Conservation (phyloP, 164 flowering plant genomes). For the Nelumbo lutea region DNA sequence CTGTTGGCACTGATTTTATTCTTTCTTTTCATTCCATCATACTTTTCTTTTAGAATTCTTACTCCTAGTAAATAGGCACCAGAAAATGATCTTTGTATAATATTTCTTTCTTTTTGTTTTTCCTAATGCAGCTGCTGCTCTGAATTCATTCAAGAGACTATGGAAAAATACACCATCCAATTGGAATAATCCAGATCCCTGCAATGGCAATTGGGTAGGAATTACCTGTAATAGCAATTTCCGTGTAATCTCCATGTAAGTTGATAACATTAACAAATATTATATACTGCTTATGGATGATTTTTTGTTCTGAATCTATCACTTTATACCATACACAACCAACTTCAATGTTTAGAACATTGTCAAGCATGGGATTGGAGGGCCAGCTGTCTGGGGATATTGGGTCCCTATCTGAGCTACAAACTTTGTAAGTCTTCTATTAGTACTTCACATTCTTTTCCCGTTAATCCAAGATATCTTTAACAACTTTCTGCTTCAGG, state of each 20-base stretch:
- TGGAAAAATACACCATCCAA: constrained; percentile 35
- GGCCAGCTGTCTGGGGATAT: constrained; percentile 41
- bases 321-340: not conserved
- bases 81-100: not conserved
- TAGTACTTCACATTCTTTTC: too few species aligned
- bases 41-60: not conserved
- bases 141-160: constrained; percentile 14
- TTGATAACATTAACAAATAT: not conserved
- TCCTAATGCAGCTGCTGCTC: constrained; percentile 22
- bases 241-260: constrained; percentile 41
- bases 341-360: constrained; percentile 24
- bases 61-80: not conserved
- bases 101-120: not conserved
- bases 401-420: constrained; percentile 31
- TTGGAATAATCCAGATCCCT: constrained; percentile 43
- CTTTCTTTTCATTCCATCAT: not conserved
- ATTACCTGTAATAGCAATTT: constrained; percentile 25
- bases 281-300: not conserved
- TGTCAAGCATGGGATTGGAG: constrained; percentile 34
- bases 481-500: too few species aligned
- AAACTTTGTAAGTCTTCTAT: constrained; percentile 32
- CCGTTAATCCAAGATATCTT: too few species aligned
- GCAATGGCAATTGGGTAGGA: constrained; percentile 40
- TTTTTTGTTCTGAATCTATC: not conserved
- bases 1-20: too few species aligned